Percentiles rank a stretch among this genome's conserved stretches.
Evolutionary conservation across 371 early-diverging fungal species (phyloP).

Genomic region (Chytridiales sp.): DNA sequence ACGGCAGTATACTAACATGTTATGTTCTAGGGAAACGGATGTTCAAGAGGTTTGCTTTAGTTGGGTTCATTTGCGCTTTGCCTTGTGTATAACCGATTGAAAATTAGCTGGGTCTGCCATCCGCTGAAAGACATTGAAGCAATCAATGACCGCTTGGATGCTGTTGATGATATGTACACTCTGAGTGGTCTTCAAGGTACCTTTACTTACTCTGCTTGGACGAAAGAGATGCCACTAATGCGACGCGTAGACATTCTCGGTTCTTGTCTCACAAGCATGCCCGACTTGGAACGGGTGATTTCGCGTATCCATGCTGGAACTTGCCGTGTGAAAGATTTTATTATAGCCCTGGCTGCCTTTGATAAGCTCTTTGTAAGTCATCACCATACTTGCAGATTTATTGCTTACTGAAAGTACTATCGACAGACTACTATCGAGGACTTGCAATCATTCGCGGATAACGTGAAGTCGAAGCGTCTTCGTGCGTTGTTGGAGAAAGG

Average conservation of each 20-base stretch:
- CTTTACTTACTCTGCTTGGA: neutral
- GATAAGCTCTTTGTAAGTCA: constrained; percentile 50
- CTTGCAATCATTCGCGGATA: constrained; percentile 16
- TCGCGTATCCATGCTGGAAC: constrained; percentile 86
- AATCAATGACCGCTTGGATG: constrained; percentile 87
- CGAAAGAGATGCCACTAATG: neutral
- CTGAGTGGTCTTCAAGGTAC: constrained; percentile 53
- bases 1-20: too few species aligned
- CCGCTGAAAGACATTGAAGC: constrained; percentile 72
- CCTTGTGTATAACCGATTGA: neutral
- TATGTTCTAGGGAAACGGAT: constrained; percentile 58
- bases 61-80: neutral
- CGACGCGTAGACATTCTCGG: constrained; percentile 32
- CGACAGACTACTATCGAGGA: constrained; percentile 21
- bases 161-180: constrained; percentile 74
- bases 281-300: constrained; percentile 92
- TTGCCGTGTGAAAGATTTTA: constrained; percentile 76
- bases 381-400: constrained; percentile 33
- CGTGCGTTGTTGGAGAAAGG: constrained; percentile 13
- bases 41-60: constrained; percentile 46
- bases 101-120: constrained; percentile 85
- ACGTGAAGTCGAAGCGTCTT: constrained; percentile 30
- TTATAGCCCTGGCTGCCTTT: constrained; percentile 64
- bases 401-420: neutral
- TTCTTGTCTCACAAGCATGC: constrained; percentile 54